phyloP scores from a whole-genome alignment of 805 yeast genomes.

The Blastobotrys americana region DNA sequence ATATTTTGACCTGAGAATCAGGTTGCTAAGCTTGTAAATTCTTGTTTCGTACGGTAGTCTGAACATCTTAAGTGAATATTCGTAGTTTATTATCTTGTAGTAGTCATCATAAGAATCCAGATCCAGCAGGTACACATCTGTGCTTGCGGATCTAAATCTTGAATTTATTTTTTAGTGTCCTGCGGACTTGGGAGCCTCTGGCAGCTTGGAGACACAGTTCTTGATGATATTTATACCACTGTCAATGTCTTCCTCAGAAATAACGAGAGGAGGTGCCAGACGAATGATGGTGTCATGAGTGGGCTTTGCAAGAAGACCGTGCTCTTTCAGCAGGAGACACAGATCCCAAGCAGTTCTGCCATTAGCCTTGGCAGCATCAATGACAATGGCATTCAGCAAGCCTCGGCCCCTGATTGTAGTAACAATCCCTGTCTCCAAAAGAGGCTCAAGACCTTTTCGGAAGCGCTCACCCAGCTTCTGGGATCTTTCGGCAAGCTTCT shows the following conservation, averaged over 20 bases:
- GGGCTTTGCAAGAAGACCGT: slow-evolving; percentile 91
- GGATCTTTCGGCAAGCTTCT: slow-evolving; percentile 75
- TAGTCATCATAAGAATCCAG: too few species aligned
- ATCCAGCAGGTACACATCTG: too few species aligned
- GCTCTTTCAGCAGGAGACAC: slow-evolving; percentile 78
- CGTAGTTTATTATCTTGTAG: too few species aligned
- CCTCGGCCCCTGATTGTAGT: slow-evolving; percentile 75
- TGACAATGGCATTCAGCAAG: slow-evolving; percentile 81
- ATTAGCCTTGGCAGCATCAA: slow-evolving; percentile 72
- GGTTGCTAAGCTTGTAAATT: too few species aligned
- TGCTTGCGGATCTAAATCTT: too few species aligned
- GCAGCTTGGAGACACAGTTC: slow-evolving; percentile 43
- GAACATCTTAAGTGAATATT: too few species aligned
- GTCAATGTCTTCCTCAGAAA: slow-evolving; percentile 74
- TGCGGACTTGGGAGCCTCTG: slow-evolving; percentile 23
- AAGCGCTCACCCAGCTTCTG: slow-evolving; percentile 61
- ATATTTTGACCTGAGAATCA: too few species aligned
- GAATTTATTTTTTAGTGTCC: too few species aligned
- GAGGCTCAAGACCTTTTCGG: slow-evolving; percentile 38
- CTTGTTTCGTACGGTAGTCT: too few species aligned
- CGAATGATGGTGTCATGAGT: slow-evolving; percentile 94
- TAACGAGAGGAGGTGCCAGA: slow-evolving; percentile 92
- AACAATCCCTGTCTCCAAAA: slow-evolving; percentile 41
- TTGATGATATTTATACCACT: slow-evolving; percentile 74
- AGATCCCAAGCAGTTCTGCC: slow-evolving; percentile 96